Conservation (phyloP, 371 early-diverging fungal genomes). For the Parasitella parasitica region DNA sequence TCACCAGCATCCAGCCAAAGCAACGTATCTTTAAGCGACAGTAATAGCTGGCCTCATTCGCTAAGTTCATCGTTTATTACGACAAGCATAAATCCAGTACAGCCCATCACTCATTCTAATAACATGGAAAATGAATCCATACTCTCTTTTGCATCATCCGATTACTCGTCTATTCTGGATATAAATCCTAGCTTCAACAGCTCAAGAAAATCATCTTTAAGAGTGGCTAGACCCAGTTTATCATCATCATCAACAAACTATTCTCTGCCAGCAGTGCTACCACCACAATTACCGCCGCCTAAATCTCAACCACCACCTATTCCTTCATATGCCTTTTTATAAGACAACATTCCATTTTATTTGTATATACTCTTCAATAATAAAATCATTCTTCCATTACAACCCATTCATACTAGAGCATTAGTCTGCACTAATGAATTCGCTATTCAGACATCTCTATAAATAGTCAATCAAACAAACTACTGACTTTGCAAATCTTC, state of each 20-base stretch:
- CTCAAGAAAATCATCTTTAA: neutral
- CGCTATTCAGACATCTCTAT: no score
- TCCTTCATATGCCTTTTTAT: constrained; percentile 12
- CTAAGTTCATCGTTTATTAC: neutral
- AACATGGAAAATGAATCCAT: neutral
- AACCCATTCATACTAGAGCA: no score
- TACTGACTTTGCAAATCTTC: no score
- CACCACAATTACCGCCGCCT: constrained; percentile 28
- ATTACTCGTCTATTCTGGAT: neutral
- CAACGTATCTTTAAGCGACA: neutral
- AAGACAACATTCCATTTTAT: neutral
- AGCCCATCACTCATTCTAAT: neutral
- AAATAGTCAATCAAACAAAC: no score
- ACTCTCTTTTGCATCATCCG: neutral
- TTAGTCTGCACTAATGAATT: no score
- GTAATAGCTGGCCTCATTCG: neutral
- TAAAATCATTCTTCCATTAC: no score
- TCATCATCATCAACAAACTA: neutral
- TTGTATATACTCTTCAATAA: no score
- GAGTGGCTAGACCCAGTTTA: neutral
- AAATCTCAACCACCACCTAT: constrained; percentile 23
- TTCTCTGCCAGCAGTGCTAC: constrained; percentile 3
- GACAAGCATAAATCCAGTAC: neutral
- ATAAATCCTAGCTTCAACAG: neutral
- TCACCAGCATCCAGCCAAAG: constrained; percentile 1